phyloP scores from a whole-genome alignment of 345 rosid genomes.

The Erysimum cheiranthoides region DNA sequence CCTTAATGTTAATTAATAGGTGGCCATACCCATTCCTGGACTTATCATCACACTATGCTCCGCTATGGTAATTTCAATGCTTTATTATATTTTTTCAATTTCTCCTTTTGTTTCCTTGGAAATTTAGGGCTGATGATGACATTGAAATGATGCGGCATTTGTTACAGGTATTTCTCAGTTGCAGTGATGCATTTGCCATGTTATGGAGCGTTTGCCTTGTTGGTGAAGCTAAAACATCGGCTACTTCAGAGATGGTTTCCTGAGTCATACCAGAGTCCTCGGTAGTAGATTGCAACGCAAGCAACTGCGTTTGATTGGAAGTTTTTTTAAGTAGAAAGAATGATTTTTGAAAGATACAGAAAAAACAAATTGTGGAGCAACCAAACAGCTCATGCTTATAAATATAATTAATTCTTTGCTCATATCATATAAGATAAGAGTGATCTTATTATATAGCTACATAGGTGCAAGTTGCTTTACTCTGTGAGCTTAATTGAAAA shows the following conservation, averaged over 20 bases:
- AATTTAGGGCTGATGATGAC: slow-evolving; percentile 8
- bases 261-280: slow-evolving; percentile 60
- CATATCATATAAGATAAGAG: slow-evolving; percentile 28
- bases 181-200: slow-evolving; percentile 92
- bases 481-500: neutral
- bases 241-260: slow-evolving; percentile 73
- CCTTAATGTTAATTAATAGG: slow-evolving; percentile 54
- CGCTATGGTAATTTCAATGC: slow-evolving; percentile 66
- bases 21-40: slow-evolving; percentile 99
- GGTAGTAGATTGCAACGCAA: slow-evolving; percentile 40
- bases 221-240: slow-evolving; percentile 72
- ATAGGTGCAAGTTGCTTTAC: neutral
- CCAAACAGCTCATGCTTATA: slow-evolving; percentile 32
- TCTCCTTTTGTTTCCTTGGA: neutral
- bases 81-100: neutral
- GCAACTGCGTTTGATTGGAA: slow-evolving; percentile 22
- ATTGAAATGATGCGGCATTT: neutral
- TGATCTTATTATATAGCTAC: neutral
- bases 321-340: slow-evolving; percentile 31
- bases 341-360: slow-evolving; percentile 34
- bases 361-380: slow-evolving; percentile 36
- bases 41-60: slow-evolving; percentile 82
- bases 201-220: slow-evolving; percentile 66
- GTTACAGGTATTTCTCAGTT: slow-evolving; percentile 78
- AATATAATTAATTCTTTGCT: slow-evolving; percentile 41